phyloP scores from a whole-genome alignment of 2,329 filamentous ascomycete species.

The Purpureocillium lavendulum region DNA sequence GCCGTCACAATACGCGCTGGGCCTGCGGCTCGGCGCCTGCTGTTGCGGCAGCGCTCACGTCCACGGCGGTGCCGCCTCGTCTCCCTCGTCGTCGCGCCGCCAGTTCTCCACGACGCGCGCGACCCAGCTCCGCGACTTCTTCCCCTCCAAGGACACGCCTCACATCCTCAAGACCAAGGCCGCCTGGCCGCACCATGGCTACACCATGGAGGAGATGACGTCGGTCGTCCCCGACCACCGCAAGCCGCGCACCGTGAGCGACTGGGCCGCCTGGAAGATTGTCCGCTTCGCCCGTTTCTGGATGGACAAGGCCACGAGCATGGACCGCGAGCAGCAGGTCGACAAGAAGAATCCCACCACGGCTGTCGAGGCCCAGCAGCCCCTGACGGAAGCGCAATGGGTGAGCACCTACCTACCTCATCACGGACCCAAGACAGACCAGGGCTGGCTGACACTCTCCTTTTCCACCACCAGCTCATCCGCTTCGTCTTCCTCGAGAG shows the following conservation, averaged over 20 bases:
- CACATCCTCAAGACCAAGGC: constrained; percentile 55
- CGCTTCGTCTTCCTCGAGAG: constrained; percentile 91
- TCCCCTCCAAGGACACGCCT: constrained; percentile 51
- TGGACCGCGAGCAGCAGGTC: constrained; percentile 61
- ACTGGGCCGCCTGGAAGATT: constrained; percentile 69
- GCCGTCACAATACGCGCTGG: constrained; percentile 4
- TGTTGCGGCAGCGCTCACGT: too few species aligned
- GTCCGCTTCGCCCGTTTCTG: constrained; percentile 70
- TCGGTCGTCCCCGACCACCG: constrained; percentile 69
- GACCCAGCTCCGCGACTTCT: constrained; percentile 47
- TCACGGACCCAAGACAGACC: background rate
- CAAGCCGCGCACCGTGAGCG: constrained; percentile 61
- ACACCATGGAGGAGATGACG: constrained; percentile 72
- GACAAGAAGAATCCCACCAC: constrained; percentile 50
- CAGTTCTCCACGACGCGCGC: constrained; percentile 42
- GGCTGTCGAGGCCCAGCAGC: constrained; percentile 41
- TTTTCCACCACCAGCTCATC: constrained; percentile 58
- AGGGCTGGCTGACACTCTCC: too few species aligned
- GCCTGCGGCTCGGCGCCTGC: constrained; percentile 6
- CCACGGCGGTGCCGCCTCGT: too few species aligned
- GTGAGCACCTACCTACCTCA: constrained; percentile 23
- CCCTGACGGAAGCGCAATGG: constrained; percentile 82
- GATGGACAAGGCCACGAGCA: constrained; percentile 74
- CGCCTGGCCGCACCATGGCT: constrained; percentile 65
- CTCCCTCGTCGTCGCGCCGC: constrained; percentile 15